Base-by-base conservation (phyloP, 257 asterid species). In the Scutellaria galericulata region DNA sequence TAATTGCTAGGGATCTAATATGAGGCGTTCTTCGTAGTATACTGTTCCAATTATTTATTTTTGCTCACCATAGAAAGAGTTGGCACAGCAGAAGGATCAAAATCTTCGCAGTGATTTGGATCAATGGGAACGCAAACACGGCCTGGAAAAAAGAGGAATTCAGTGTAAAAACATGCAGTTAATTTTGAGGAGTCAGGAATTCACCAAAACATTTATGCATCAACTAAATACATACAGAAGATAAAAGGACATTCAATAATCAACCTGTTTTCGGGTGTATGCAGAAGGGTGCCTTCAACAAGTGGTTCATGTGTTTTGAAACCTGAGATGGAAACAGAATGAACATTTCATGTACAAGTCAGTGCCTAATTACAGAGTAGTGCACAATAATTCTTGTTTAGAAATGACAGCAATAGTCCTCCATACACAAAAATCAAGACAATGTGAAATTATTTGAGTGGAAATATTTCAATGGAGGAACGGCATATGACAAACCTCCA, bases 221-320 rank as follows among this genome's bases (percentile, higher is more conserved):
- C 54, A 48, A 7, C 48, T 24, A 54, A 15, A 50, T 64, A 61
- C 9, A 48, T 40, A 8, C 7, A 58, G 66, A 70, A 66, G 54
- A 77, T 53, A 70, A 11, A 42, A 72, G 59, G 42, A 7, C 8
- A 74, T 15, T 20, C 37, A 54, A 50, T 58, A 53, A 13, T 35
- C 52, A 71, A 91, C 96, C 96, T 91, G 98, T 94, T 85, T 91
- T 87, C 0, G 97, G 98, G 83, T 89, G 98, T 72, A 94, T 46
- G 71, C 97, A 89, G 80, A 94, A 91, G 62, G 97, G 97, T 37
- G 96, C 99, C 81, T 94, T 94, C 77, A 94, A 88, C 78, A 94
- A 84, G 81, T 94, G 98, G 68, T 91, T 94, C 89, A 78, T 89
- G 84, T 94, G 96, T 73, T 78, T 89, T 0, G 98, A 89, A 60